phyloP scores from a whole-genome alignment of 1,284 basidiomycete species.

The Inonotus hispidus region DNA sequence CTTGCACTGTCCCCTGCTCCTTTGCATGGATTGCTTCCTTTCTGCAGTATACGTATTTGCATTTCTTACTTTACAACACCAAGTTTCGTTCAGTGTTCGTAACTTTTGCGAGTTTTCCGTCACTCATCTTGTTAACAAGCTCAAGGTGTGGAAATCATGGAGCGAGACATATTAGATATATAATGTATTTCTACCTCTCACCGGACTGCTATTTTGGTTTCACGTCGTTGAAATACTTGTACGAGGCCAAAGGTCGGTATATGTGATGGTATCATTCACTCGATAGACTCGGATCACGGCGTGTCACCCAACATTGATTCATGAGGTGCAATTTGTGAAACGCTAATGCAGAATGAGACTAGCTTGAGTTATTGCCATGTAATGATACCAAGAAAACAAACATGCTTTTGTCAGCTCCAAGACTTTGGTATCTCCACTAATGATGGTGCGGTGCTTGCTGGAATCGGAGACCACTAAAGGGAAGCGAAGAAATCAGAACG shows the following conservation, averaged over 20 bases:
- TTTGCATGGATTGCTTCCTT: constrained; percentile 16
- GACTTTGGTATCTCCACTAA: constrained; percentile 19
- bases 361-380: background rate
- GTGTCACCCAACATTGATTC: background rate
- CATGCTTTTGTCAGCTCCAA: background rate
- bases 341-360: constrained; percentile 39
- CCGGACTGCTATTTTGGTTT: background rate
- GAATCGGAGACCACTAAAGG: constrained; percentile 74
- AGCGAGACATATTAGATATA: constrained; percentile 16
- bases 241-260: no score
- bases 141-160: background rate
- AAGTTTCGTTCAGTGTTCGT: constrained; percentile 18
- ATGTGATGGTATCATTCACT: no score
- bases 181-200: constrained; percentile 18
- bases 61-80: constrained; percentile 16
- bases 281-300: no score
- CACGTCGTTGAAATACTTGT: no score
- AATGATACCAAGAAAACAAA: background rate
- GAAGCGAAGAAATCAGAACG: background rate
- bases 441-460: constrained; percentile 53
- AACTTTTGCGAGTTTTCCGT: constrained; percentile 18
- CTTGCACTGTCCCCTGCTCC: constrained; percentile 14
- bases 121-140: constrained; percentile 12
- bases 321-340: constrained; percentile 54
- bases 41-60: constrained; percentile 15